Evolutionary conservation across 1,139 yeast species (phyloP), one percentile per base, ranked within the genome.

Genomic region (Pichia kudriavzevii): DNA sequence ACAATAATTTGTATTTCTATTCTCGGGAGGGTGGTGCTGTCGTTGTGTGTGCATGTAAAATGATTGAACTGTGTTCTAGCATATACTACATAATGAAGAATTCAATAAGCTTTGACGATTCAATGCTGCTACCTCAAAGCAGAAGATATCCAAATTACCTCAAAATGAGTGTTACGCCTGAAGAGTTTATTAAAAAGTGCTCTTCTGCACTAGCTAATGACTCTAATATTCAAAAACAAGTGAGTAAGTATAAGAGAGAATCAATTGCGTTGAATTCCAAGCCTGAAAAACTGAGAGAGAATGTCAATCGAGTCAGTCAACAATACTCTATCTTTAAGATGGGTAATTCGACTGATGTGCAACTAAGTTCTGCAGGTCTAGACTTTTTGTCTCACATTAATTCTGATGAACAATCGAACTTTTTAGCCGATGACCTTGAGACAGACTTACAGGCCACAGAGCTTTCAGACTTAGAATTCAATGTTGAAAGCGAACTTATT

Each of bases 61-160:
- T 81, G 84, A 68, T 81, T 9, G 63, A 68, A 31, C 62, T 76
- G 2, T 73, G 79, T 5, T 59, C 75, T 11, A 68, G 33, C 56
- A 67, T 55, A 60, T 44, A 63, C 54, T 43, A 56, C 61, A 35
- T 60, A 59, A 29, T 54, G 34, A 53, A 46, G 23, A 40, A 39
- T 14, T 35, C 53, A 14, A 21, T 53, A 27, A 71, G 73, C 17
- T 58, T 72, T 26, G 72, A 80, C 16, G 88, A 93, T 17, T 93
- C 84, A 52, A 82, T 83, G 56, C 74, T 72, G 49, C 61, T 85
- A 36, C 75, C 79, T 23, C 56, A 67, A 2, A 78, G 74, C 35
- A 65, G 93, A 46, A 67, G 76, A 21, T 84, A 83, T 51, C 84
- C 91, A 1, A 87, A 85, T 53, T 83, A 83, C 45, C 55, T 68